Evolutionary conservation across 2,329 filamentous ascomycete species (phyloP), one percentile per base, ranked within the genome.

Genomic region (Scedosporium minutisporum): DNA sequence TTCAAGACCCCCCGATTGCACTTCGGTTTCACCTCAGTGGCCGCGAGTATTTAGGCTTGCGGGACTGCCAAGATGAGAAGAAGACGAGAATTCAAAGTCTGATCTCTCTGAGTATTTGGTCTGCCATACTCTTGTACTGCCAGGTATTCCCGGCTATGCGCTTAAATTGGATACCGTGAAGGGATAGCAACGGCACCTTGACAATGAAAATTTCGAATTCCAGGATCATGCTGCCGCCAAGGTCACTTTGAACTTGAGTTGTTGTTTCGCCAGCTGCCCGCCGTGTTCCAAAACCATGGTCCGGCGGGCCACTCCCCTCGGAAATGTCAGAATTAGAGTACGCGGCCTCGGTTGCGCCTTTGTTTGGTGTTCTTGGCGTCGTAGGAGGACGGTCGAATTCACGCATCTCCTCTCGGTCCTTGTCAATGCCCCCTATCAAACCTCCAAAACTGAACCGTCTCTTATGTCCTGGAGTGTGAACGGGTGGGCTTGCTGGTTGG

Each of bases 121-220:
- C 93, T 42, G 95, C 95, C 92, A 97, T 96, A 71, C 91, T 93
- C 80, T 97, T 96, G 78, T 96, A 99, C 75, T 97, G 93, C 93
- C 93, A 97, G 64, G 95, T 97, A 64, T 96, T 93, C 42, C 95
- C 93, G 63, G 90, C 86, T 68, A 97, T 88, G 72, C 95, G 92
- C 82, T 99, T 99, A 80, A 99, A 99, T 74, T 97, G 95, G 65
- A 99, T 93, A 58, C 95, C 95, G 71, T 99, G 93, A 63, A 99
- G 77, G 51, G 89, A 92, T 65, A 99, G 86, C 60, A 99, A 79
- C 12, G 95, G 95, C 27, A 99, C 92, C 77, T 99, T 99, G 72
- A 99, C 95, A 68, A 99, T 95, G 68, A 97, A 87, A 66, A 97
- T 96, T 73, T 99, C 95, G 71, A 97, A 99, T 66, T 90, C 87